Evolutionary conservation across 2,329 filamentous ascomycete species (phyloP), one percentile per base, ranked within the genome.

Genomic region (Penicillium sumatraense): DNA sequence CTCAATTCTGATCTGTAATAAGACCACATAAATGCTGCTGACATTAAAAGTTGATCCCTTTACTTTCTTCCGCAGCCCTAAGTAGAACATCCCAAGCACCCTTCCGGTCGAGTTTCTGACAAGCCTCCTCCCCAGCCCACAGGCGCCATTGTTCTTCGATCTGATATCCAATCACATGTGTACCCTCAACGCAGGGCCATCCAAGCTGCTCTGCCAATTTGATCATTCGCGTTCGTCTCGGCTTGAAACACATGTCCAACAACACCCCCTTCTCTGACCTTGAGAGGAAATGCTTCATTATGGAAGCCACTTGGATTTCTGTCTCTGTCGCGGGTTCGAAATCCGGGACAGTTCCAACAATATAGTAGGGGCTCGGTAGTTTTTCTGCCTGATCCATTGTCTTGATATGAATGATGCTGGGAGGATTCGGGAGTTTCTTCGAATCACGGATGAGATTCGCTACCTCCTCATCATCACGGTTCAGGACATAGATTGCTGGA

Each of bases 241-340:
- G 76, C 60, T 78, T 77, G 61, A 75, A 78, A 57, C 76, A 78
- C 75, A 78, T 77, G 41, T 78, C 75, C 29, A 77, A 55, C 52
- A 78, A 51, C 2, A 77, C 67, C 0, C 74, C 74, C 52, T 68
- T 73, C 9, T 65, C 38, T 0, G 61, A 42, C 3, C 63, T 52
- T 11, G 54, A 54, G 1, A 76, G 61, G 18, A 74, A 71, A 14
- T 62, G 53, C 14, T 68, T 62, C 16, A 76, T 35, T 6, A 70
- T 60, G 1, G 51, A 62, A 14, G 58, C 61, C 0, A 68, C 68
- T 2, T 46, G 58, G 45, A 69, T 49, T 53, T 78, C 75, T 5
- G 61, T 54, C 0, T 61, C 50, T 0, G 67, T 72, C 21, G 58
- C 53, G 1, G 73, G 72, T 26, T 72, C 70, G 9, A 76, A 63